Conservation (phyloP, 352 stramenopile genomes). For the Pythium pectinolyticum region DNA sequence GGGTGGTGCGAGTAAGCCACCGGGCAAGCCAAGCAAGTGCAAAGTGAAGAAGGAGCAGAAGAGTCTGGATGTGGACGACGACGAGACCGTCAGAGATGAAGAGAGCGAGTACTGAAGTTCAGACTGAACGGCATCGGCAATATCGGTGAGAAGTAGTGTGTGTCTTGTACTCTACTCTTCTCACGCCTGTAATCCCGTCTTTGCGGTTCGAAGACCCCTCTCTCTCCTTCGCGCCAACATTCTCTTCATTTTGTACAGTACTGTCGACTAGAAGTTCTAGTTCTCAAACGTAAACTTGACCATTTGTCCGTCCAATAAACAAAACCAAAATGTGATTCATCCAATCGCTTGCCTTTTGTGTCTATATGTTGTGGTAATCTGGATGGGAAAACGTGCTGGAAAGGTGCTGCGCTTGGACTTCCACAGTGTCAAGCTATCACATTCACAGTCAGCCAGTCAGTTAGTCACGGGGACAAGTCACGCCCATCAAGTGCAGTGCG, state of each 20-base stretch:
- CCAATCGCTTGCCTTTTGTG: background rate
- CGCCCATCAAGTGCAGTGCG: too few relatives aligned
- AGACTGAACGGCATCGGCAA: background rate
- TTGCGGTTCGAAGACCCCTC: too few relatives aligned
- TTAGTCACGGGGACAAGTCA: too few relatives aligned
- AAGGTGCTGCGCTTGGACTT: constrained; percentile 70
- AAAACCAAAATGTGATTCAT: background rate
- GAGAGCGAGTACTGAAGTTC: constrained; percentile 20
- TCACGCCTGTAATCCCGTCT: too few relatives aligned
- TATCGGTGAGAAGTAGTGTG: background rate
- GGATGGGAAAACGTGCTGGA: constrained; percentile 59
- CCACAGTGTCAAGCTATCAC: constrained; percentile 62
- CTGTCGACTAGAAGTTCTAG: background rate
- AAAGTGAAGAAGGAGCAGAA: constrained; percentile 19
- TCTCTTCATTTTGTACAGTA: constrained; percentile 13
- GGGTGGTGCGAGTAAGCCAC: too few relatives aligned
- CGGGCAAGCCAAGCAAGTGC: constrained; percentile 18
- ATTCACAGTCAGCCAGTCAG: too few relatives aligned
- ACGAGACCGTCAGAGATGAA: constrained; percentile 10
- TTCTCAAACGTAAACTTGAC: background rate
- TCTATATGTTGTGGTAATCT: constrained; percentile 51
- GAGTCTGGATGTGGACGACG: constrained; percentile 7
- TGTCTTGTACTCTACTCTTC: too few relatives aligned
- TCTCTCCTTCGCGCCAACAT: too few relatives aligned
- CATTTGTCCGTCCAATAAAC: too few relatives aligned